phyloP scores from a whole-genome alignment of 768 basidiomycete species.

The Naganishia vaughanmartiniae region DNA sequence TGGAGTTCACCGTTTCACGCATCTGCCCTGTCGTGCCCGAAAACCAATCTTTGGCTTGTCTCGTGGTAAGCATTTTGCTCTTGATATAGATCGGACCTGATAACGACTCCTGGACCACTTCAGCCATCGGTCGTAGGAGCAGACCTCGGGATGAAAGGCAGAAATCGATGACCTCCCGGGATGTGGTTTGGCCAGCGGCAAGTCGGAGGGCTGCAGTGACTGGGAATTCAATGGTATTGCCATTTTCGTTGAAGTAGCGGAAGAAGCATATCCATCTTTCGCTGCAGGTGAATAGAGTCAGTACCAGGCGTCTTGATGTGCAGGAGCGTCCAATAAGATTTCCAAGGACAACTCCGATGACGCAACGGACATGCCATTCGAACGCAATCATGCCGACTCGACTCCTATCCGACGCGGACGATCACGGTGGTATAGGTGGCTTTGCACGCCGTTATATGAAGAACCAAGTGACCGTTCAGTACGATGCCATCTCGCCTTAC shows the following conservation, averaged over 20 bases:
- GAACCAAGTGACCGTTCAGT: too few species aligned
- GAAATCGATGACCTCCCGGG: not conserved
- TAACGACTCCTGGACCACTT: not conserved
- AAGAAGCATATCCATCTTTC: not conserved
- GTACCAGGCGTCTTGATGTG: not conserved
- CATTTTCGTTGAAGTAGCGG: not conserved
- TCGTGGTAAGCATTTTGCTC: not conserved
- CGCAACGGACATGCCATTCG: not conserved
- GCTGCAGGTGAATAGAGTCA: not conserved
- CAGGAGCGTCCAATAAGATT: not conserved
- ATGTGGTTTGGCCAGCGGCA: conserved; percentile 1
- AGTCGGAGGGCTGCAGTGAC: conserved; percentile 8
- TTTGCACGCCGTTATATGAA: too few species aligned
- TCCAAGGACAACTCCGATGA: not conserved
- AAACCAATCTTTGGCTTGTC: not conserved
- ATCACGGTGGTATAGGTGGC: too few species aligned
- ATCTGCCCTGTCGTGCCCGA: not conserved
- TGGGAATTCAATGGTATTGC: not conserved
- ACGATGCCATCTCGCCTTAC: too few species aligned
- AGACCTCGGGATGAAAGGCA: not conserved
- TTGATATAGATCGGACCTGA: not conserved
- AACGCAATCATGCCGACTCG: too few species aligned
- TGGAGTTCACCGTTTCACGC: too few species aligned
- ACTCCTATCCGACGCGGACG: too few species aligned
- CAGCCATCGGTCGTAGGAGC: not conserved